Base-by-base conservation (phyloP, 441 rosid species). In the Corymbia calophylla region DNA sequence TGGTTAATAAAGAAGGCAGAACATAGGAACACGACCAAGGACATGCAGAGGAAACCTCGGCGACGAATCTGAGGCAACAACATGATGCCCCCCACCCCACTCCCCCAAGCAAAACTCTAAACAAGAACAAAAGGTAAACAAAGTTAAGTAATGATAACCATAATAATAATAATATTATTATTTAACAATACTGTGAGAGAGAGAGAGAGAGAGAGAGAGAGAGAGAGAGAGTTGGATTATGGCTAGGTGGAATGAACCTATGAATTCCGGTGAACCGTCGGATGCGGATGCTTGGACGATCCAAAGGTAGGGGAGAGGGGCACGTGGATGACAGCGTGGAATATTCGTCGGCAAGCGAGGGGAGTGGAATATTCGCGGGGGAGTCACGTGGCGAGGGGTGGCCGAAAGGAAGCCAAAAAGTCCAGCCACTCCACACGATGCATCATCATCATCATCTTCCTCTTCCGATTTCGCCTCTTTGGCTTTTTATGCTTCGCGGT, bases 21-120 rank as follows among this genome's bases (percentile, higher is more conserved):
- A 44, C 47, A 88, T 51, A 16, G 73, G 49, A 51, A 32, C 44
- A 47, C 54, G 82, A 82, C 62, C 44, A 81, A 82, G 91, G 88
- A 92, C 93, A 92, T 91, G 91, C 27, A 49, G 94, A 95, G 95
- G 89, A 91, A 95, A 91, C 90, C 91, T 89, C 95, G 96, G 95
- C 95, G 94, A 91, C 91, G 96, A 94, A 94, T 94, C 95, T 93
- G 90, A 93, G 89, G 90, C 89, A 84, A 91, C 92, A 91, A 89
- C 92, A 91, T 90, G 93, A 88, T 89, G 44, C 27, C 54, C 16
- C 60, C 31, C n/a, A 23, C 3, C 49, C 49, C 51, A 39, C 44
- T 1, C n/a, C 53, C n/a, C 47, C 51, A 23, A 8, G 18, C n/a
- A 48, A 44, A 77, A 44, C 84, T 23, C n/a, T 44, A 77, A 77